Percentiles rank a stretch among this genome's conserved stretches.
Evolutionary conservation across 345 rosid species (phyloP).

Genomic region (Eucalyptus pauciflora): DNA sequence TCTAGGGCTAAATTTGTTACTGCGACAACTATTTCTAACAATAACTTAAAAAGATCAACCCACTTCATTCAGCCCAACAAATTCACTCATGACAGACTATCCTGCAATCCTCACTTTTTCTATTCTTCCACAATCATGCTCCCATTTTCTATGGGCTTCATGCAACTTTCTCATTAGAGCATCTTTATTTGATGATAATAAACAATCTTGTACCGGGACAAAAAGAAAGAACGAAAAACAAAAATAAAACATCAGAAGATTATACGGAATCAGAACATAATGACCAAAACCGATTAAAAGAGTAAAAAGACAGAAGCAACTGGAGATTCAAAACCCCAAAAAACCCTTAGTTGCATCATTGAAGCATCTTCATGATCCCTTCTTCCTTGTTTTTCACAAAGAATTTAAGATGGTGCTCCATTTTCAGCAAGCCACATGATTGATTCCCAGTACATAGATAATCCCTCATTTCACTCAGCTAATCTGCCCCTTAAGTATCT

Average conservation of each 20-base stretch:
- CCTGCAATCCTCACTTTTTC: neutral
- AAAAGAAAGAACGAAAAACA: neutral
- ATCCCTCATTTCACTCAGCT: neutral
- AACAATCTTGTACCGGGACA: neutral
- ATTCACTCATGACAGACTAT: neutral
- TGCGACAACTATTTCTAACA: neutral
- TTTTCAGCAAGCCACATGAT: neutral
- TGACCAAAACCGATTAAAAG: neutral
- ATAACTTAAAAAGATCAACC: neutral
- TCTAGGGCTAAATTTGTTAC: neutral
- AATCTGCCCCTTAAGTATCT: neutral
- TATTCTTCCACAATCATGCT: neutral
- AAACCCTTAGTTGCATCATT: neutral
- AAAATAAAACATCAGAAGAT: neutral
- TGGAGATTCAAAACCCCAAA: neutral
- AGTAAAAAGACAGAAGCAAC: neutral
- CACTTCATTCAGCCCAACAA: neutral
- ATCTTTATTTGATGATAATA: neutral
- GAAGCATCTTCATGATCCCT: neutral
- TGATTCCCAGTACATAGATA: neutral
- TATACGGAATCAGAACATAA: neutral
- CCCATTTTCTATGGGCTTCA: neutral
- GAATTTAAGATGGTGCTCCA: neutral
- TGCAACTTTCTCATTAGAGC: neutral
- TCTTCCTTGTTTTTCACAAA: neutral